These are phyloP conservation scores for Syzygium jambos DNA, from an alignment of 345 rosid species.

Conservation along the genomic window DNA sequence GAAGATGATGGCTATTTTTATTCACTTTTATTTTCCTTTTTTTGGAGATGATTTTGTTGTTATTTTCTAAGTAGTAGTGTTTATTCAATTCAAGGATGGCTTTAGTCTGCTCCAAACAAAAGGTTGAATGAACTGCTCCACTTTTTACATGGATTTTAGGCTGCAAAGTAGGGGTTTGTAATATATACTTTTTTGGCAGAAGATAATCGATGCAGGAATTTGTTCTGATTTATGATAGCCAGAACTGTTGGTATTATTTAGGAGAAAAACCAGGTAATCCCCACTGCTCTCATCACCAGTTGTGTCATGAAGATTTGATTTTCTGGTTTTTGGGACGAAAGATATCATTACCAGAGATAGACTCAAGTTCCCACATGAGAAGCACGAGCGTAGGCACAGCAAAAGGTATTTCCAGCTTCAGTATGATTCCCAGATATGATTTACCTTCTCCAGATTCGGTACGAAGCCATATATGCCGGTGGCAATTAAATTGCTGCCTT, in stretches of 20 bases:
- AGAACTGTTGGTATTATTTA: neutral
- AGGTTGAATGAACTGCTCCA: neutral
- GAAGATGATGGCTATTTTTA: neutral
- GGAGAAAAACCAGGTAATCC: neutral
- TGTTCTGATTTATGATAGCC: neutral
- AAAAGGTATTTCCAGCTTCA: neutral
- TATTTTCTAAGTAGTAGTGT: neutral
- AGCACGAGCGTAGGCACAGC: neutral
- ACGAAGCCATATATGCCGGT: neutral
- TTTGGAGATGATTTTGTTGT: neutral
- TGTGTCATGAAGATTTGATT: neutral
- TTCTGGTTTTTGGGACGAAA: neutral
- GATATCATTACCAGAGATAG: neutral
- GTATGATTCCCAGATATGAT: neutral
- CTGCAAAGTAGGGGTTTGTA: neutral
- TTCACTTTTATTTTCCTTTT: neutral
- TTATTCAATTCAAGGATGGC: neutral
- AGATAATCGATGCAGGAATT: neutral
- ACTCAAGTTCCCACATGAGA: neutral
- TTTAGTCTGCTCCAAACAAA: neutral
- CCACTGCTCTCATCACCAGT: neutral
- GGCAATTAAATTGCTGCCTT: neutral
- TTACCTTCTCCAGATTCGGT: neutral
- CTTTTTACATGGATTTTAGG: neutral
- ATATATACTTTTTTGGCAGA: neutral